Evolutionary conservation across 441 rosid genomes (phyloP).

Genomic region (Erodium trifolium): DNA sequence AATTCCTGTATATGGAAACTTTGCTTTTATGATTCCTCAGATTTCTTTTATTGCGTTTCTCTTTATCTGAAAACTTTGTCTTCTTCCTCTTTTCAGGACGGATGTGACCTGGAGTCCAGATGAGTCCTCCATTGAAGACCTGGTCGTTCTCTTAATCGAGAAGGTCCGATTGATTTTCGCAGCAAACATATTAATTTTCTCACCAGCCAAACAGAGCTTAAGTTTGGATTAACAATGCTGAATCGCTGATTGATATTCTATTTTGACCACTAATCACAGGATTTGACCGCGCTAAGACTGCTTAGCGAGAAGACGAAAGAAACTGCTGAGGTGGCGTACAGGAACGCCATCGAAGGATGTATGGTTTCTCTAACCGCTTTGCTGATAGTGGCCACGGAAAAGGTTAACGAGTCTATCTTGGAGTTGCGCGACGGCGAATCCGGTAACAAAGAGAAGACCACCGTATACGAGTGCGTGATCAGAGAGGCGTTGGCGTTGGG

Average conservation of each 20-base stretch:
- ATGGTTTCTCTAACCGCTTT: constrained; percentile 47
- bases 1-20: constrained; percentile 26
- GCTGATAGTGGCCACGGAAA: constrained; percentile 48
- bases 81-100: constrained; percentile 27
- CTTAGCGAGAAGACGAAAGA: constrained; percentile 55
- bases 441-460: constrained; percentile 35
- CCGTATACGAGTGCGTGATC: constrained; percentile 52
- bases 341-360: constrained; percentile 42
- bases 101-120: constrained; percentile 57
- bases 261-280: constrained; percentile 27
- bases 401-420: constrained; percentile 35
- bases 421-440: constrained; percentile 31
- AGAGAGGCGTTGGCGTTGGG: constrained; percentile 42
- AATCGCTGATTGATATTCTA: neutral
- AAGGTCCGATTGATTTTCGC: constrained; percentile 36
- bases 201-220: constrained; percentile 9
- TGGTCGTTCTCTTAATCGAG: constrained; percentile 48
- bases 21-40: constrained; percentile 20
- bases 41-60: constrained; percentile 3
- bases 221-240: neutral
- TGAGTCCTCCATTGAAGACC: constrained; percentile 42
- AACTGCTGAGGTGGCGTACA: constrained; percentile 45
- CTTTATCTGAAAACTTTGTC: neutral
- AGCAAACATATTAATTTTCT: neutral
- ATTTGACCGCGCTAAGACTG: constrained; percentile 46